Conservation (phyloP, 2,329 filamentous ascomycete species). For the Colletotrichum eremochloae region DNA sequence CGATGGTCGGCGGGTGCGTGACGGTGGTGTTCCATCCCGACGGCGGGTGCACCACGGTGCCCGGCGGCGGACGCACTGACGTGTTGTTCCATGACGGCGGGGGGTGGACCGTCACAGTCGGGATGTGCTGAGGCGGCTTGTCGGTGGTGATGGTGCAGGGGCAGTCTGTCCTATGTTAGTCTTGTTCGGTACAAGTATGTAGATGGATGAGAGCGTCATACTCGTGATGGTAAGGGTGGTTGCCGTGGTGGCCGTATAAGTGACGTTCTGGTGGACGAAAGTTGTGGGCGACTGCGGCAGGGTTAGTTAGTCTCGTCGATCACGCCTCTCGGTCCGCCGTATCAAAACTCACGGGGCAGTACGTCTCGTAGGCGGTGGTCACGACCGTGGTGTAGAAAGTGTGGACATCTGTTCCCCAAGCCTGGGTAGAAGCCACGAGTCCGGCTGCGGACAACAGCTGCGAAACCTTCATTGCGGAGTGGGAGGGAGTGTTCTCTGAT, state of each 20-base stretch:
- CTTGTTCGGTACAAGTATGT: background rate
- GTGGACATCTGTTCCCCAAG: slow-evolving; percentile 44
- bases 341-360: slow-evolving; percentile 57
- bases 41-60: background rate
- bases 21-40: slow-evolving; percentile 23
- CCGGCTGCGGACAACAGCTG: slow-evolving; percentile 51
- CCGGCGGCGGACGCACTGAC: background rate
- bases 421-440: slow-evolving; percentile 49
- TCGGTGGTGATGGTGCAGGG: slow-evolving; percentile 59
- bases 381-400: slow-evolving; percentile 54
- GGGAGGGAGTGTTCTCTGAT: slow-evolving; percentile 44
- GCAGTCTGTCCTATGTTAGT: slow-evolving; percentile 57
- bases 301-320: slow-evolving; percentile 22
- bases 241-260: slow-evolving; percentile 58
- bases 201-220: slow-evolving; percentile 46
- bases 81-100: slow-evolving; percentile 21
- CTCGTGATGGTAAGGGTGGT: slow-evolving; percentile 61
- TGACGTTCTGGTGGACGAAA: slow-evolving; percentile 56
- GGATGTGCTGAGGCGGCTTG: slow-evolving; percentile 49
- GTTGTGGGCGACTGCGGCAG: slow-evolving; percentile 52
- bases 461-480: slow-evolving; percentile 53
- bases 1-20: slow-evolving; percentile 34
- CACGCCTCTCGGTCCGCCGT: background rate
- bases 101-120: slow-evolving; percentile 44
- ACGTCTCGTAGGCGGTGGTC: slow-evolving; percentile 55